phyloP scores from a whole-genome alignment of 305 asterid species.

The Solanum hybrid region DNA sequence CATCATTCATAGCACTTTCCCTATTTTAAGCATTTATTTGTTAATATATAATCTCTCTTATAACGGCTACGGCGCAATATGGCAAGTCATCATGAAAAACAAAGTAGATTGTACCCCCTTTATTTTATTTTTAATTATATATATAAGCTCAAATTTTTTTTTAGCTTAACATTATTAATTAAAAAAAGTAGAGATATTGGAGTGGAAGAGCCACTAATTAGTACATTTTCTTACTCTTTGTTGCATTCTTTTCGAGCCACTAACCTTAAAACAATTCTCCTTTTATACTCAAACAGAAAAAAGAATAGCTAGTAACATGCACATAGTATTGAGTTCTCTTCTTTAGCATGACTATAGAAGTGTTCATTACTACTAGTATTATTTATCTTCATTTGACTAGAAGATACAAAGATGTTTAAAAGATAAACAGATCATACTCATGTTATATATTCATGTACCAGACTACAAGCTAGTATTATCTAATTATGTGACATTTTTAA shows the following conservation, averaged over 20 bases:
- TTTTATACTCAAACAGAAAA: background rate
- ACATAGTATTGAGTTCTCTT: background rate
- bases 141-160: background rate
- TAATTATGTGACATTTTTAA: background rate
- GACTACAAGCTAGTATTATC: background rate
- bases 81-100: background rate
- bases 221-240: background rate
- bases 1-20: background rate
- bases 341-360: background rate
- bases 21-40: background rate
- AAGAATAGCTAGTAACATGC: background rate
- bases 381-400: background rate
- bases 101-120: background rate
- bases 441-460: background rate
- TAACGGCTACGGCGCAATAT: background rate
- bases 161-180: background rate
- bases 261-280: background rate
- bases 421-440: background rate
- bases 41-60: background rate
- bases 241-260: background rate
- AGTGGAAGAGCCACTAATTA: background rate
- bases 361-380: background rate
- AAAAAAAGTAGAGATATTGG: background rate
- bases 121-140: too few relatives aligned
- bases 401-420: background rate